Percentiles rank a stretch among this genome's conserved stretches.
phyloP scores from a whole-genome alignment of 225 moss, liverwort and hornwort species.

The Pseudisothecium myosuroides region DNA sequence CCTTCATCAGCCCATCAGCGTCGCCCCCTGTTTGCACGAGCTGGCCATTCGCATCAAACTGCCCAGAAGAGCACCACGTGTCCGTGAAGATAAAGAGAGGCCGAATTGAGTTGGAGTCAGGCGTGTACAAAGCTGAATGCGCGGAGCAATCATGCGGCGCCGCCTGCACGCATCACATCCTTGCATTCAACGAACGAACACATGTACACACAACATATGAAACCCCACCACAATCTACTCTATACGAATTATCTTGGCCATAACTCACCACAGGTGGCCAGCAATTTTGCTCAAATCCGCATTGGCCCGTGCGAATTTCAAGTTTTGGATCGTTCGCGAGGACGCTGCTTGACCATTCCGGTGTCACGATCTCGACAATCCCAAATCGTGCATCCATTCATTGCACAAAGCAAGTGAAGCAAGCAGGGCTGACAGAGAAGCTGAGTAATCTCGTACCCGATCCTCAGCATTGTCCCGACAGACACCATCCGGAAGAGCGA shows the following conservation, averaged over 20 bases:
- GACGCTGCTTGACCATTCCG: neutral
- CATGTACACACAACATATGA: neutral
- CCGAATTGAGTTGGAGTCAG: constrained; percentile 30
- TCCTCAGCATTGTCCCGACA: constrained; percentile 36
- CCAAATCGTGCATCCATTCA: neutral
- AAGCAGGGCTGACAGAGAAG: neutral
- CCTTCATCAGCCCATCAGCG: constrained; percentile 34
- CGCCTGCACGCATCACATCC: neutral
- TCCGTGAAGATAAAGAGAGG: constrained; percentile 54
- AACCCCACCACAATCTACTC: neutral
- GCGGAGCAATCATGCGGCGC: constrained; percentile 53
- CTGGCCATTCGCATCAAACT: constrained; percentile 41
- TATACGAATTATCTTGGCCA: neutral
- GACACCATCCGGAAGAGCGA: constrained; percentile 13
- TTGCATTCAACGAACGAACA: neutral
- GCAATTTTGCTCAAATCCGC: neutral
- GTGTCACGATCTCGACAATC: neutral
- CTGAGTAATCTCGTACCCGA: neutral
- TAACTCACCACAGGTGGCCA: neutral
- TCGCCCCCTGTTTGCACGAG: constrained; percentile 72
- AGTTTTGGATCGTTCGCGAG: neutral
- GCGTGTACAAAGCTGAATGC: constrained; percentile 58
- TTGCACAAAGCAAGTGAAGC: neutral
- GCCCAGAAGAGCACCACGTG: constrained; percentile 76
- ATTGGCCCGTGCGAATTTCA: neutral